Evolutionary conservation across 1,284 basidiomycete genomes (phyloP).

Genomic region (Puccinia hordei): DNA sequence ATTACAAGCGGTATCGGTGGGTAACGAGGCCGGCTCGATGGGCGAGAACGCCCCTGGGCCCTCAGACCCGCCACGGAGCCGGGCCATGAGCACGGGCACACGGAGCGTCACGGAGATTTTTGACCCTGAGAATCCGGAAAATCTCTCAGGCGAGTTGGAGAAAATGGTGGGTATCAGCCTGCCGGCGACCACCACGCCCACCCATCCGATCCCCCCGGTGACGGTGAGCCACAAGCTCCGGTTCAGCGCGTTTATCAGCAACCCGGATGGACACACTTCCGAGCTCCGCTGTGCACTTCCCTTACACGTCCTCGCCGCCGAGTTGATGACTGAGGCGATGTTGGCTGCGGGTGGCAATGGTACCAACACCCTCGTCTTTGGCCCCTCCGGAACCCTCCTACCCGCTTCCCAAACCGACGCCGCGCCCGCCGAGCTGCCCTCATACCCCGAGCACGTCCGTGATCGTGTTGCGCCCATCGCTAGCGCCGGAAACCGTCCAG

Average conservation of each 20-base stretch:
- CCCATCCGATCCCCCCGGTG: constrained; percentile 62
- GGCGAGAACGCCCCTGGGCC: background rate
- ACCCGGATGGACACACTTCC: constrained; percentile 65
- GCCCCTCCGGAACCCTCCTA: constrained; percentile 58
- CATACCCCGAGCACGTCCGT: constrained; percentile 81
- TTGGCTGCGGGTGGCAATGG: constrained; percentile 72
- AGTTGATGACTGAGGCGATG: constrained; percentile 73
- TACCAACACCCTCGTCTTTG: constrained; percentile 65
- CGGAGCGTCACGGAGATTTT: constrained; percentile 5
- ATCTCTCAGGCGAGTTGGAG: constrained; percentile 55
- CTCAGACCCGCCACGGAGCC: constrained; percentile 19
- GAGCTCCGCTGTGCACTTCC: constrained; percentile 89
- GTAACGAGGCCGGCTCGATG: background rate
- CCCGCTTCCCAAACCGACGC: constrained; percentile 54
- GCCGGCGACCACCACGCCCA: constrained; percentile 63
- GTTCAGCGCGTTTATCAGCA: constrained; percentile 61
- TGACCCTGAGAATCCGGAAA: constrained; percentile 15
- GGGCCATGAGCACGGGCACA: background rate
- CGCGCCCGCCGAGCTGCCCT: constrained; percentile 71
- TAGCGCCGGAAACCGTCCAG: constrained; percentile 63
- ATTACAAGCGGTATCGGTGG: constrained; percentile 37
- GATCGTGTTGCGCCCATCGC: constrained; percentile 82
- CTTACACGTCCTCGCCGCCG: constrained; percentile 74
- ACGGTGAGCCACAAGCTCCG: constrained; percentile 54
- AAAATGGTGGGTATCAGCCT: constrained; percentile 54